Base-by-base conservation (phyloP, 192 early-diverging fungal genomes). In the Backusella liffmaniae region DNA sequence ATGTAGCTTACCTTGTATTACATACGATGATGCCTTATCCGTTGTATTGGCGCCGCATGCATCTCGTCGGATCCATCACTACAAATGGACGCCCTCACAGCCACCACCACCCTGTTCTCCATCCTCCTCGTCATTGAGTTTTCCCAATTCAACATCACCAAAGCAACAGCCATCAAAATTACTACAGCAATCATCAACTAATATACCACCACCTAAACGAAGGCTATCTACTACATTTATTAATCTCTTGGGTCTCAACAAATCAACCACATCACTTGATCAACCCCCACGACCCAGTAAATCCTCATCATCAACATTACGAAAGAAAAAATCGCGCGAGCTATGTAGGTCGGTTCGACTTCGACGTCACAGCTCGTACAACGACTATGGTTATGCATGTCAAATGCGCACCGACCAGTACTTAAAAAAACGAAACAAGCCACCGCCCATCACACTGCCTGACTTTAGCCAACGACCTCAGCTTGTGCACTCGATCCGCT, bases 341-440 rank as follows among this genome's bases (percentile, higher is more conserved):
- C 34, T 71, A 30, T 71, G 49, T 49, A 71, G 29, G 21, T 59
- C 67, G 2, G 49, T 73, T 30, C 42, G 77, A 35, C 39, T 72
- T 35, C 39, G 80, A 1, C 72, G 80, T 0, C 80, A 81, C 46
- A 77, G 76, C 35, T 81, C 80, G 15, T 81, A 81, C 51, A 81
- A 81, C 41, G 76, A 81, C 37, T 81, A 77, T 75, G 80, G 80
- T 4, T 81, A 77, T 49, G 76, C 76, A 4, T 81, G 80, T 72
- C 76, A 74, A 41, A 71, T 69, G 34, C 73, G 72, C 4, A 81
- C 80, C 13, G 76, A 67, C 5, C 72, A 81, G 18, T 81, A 81
- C 56, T 65, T 81, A 5, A 71, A 72, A 70, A 53, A 74, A 26
- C 16, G 42, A 49, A 56, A 10, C 10, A 75, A 23, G n/a, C 7